Evolutionary conservation across 2,329 filamentous ascomycete genomes (phyloP), one percentile per base, ranked within the genome.

Genomic region (Penicillium italicum): DNA sequence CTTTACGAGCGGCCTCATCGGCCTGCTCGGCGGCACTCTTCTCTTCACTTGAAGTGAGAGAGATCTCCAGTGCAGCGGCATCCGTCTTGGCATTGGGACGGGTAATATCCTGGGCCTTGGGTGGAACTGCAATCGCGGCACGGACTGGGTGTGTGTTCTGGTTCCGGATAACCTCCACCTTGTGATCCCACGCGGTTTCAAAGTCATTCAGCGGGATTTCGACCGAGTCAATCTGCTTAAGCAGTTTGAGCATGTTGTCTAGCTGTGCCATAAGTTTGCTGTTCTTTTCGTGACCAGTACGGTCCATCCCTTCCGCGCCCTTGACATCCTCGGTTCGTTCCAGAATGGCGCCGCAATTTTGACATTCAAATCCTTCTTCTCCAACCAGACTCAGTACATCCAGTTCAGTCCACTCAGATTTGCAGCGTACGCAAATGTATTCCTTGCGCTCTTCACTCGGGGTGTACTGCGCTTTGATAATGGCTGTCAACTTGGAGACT

Each of bases 371-470:
- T 0, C 91, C 89, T 44, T 79, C 76, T 2, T 76, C 74, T 1
- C 81, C 79, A 48, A 88, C 85, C 38, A 86, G 80, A 74, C 96
- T 91, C 50, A 97, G 77, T 1, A 95, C 92, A 63, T 97, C 92
- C 74, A 97, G 85, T 61, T 88, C 84, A 3, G 92, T 96, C 83
- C 90, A 99, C 71, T 96, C 89, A 1, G 89, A 82, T 62, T 87
- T 85, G 77, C 94, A 99, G 54, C 85, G 83, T 31, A 82, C 79
- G 74, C 94, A 99, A 57, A 88, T 87, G 67, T 92, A 95, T 70
- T 97, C 94, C 73, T 97, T 97, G 72, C 91, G 89, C 74, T 97
- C 93, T 53, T 84, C 84, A 10, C 87, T 88, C 0, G 90, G 87
- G 18, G 90, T 86, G 16, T 90, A 89, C 55, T 90, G 87, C 16